A percentile compares a stretch with the other conserved stretches of the same genome.
Evolutionary conservation across 1,284 basidiomycete species (phyloP).

Genomic region (Bjerkandera adusta): DNA sequence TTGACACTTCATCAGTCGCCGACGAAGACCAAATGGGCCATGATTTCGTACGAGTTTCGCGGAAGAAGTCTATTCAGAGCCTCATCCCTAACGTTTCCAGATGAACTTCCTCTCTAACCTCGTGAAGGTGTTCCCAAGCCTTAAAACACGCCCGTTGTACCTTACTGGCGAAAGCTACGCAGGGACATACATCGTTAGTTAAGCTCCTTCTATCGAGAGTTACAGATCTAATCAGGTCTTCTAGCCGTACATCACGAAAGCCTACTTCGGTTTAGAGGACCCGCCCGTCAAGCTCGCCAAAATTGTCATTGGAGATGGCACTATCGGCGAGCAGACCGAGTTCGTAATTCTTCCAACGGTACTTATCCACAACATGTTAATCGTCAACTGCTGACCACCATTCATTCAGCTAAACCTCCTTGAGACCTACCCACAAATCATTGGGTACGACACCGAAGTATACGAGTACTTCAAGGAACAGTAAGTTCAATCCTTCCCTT

Average conservation of each 20-base stretch:
- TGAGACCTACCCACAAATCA: slow-evolving; percentile 18
- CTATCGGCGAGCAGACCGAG: slow-evolving; percentile 43
- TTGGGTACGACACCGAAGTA: slow-evolving; percentile 46
- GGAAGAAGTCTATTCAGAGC: background rate
- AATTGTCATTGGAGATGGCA: slow-evolving; percentile 67
- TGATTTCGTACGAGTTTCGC: slow-evolving; percentile 54
- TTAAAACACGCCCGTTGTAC: slow-evolving; percentile 27
- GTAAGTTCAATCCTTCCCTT: slow-evolving; percentile 41
- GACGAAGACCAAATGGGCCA: slow-evolving; percentile 65
- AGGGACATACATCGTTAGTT: slow-evolving; percentile 37
- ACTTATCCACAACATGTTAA: slow-evolving; percentile 17
- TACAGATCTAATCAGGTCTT: background rate
- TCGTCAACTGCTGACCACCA: background rate
- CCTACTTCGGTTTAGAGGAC: slow-evolving; percentile 52
- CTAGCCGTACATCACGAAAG: slow-evolving; percentile 64
- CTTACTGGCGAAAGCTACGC: slow-evolving; percentile 32
- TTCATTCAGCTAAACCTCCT: slow-evolving; percentile 12
- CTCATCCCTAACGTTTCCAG: slow-evolving; percentile 8
- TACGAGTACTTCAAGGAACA: slow-evolving; percentile 67
- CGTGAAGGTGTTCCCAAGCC: slow-evolving; percentile 29
- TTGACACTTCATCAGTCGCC: slow-evolving; percentile 36
- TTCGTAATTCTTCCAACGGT: slow-evolving; percentile 59
- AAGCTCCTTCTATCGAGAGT: background rate
- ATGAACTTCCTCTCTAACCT: slow-evolving; percentile 22
- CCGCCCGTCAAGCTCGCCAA: slow-evolving; percentile 62